phyloP scores from a whole-genome alignment of 2,329 filamentous ascomycete species.

The Coniochaeta pulveracea region DNA sequence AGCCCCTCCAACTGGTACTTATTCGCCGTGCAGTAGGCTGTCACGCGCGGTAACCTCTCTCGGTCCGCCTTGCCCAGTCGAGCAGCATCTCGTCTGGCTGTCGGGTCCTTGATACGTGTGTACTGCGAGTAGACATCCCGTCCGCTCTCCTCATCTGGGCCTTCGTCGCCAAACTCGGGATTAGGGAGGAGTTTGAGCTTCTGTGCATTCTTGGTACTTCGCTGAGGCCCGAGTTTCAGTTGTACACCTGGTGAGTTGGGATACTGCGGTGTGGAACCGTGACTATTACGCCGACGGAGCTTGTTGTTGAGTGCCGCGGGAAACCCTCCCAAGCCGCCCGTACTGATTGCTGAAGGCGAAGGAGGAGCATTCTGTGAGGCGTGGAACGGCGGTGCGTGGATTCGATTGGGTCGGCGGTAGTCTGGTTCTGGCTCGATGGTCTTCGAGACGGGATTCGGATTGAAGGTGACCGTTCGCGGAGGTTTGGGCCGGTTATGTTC shows the following conservation, averaged over 20 bases:
- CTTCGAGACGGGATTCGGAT: constrained; percentile 53
- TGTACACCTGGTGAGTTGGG: constrained; percentile 21
- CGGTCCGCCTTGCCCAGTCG: constrained; percentile 88
- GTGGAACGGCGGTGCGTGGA: constrained; percentile 19
- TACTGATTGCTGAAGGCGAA: constrained; percentile 24
- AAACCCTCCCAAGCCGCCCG: constrained; percentile 27
- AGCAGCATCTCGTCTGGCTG: constrained; percentile 82
- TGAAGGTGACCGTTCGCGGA: constrained; percentile 64
- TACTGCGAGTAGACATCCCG: constrained; percentile 97
- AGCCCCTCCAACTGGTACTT: constrained; percentile 83
- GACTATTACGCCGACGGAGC: constrained; percentile 75
- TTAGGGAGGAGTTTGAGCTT: constrained; percentile 96
- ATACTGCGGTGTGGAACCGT: constrained; percentile 32
- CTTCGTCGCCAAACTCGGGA: constrained; percentile 69
- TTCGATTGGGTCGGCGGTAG: constrained; percentile 12
- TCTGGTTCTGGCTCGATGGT: constrained; percentile 42
- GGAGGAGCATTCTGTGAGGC: constrained; percentile 20
- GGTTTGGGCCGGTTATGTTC: constrained; percentile 26
- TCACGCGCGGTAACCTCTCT: constrained; percentile 76
- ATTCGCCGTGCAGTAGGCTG: constrained; percentile 91
- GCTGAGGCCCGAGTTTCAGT: constrained; percentile 82
- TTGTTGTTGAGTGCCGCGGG: constrained; percentile 74
- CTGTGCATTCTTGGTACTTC: constrained; percentile 90
- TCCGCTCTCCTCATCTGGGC: constrained; percentile 76
- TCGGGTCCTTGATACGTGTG: constrained; percentile 93